A percentile compares a stretch with the other conserved stretches of the same genome.
Evolutionary conservation across 345 rosid species (phyloP).

Genomic region (Pseudoturritis turrita): DNA sequence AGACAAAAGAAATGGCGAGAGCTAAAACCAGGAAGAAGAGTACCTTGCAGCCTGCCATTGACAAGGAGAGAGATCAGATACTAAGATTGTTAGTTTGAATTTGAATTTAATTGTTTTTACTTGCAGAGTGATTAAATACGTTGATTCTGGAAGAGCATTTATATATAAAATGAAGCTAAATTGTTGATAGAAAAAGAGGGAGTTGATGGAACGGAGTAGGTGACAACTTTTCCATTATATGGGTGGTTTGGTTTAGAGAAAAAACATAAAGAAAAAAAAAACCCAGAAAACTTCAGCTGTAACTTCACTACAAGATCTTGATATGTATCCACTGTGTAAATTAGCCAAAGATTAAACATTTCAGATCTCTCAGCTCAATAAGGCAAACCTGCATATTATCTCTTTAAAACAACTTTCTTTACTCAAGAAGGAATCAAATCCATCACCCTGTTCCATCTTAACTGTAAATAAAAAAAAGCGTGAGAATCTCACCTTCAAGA

Average conservation of each 20-base stretch:
- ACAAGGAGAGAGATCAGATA: not conserved
- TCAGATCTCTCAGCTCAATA: not conserved
- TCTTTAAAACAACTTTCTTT: not conserved
- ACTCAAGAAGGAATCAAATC: not conserved
- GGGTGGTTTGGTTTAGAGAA: conserved; percentile 35
- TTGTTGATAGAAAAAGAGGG: conserved; percentile 11
- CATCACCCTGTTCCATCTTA: not conserved
- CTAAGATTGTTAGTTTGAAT: not conserved
- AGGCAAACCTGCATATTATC: not conserved
- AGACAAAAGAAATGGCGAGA: conserved; percentile 24
- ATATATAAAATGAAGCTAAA: not conserved
- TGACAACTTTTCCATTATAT: conserved; percentile 18
- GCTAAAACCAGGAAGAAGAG: conserved; percentile 28
- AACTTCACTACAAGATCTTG: conserved; percentile 2
- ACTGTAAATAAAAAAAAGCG: not conserved
- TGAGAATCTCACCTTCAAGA: conserved; percentile 16
- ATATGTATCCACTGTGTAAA: not conserved
- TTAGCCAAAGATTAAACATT: not conserved
- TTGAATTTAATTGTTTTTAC: not conserved
- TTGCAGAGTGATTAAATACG: conserved; percentile 8
- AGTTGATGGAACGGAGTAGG: conserved; percentile 40
- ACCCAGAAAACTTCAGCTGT: not conserved
- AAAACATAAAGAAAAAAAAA: not conserved
- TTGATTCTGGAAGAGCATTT: not conserved
- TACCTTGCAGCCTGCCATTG: conserved; percentile 30